These are phyloP conservation scores for Fusarium cicatricum DNA, from an alignment of 2,329 filamentous ascomycete species.

Conservation along the genomic window DNA sequence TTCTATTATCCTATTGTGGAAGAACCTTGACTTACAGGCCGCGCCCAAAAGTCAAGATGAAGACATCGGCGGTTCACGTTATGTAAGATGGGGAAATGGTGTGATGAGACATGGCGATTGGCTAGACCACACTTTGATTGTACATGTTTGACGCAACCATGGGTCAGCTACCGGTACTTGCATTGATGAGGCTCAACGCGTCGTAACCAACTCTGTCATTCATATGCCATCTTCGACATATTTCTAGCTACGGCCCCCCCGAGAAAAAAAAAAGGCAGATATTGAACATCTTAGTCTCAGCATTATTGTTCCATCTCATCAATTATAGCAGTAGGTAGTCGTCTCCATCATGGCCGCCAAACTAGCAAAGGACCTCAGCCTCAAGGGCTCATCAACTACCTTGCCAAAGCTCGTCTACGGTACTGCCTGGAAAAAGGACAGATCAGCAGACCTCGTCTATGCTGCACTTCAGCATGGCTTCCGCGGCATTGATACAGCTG, in stretches of 20 bases:
- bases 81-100: too few species aligned
- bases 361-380: slow-evolving; percentile 46
- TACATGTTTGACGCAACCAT: slow-evolving; percentile 5
- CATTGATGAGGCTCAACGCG: background rate
- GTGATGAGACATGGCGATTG: background rate
- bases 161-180: background rate
- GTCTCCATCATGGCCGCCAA: slow-evolving; percentile 22
- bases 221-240: background rate
- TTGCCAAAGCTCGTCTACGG: slow-evolving; percentile 74
- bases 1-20: too few species aligned
- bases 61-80: too few species aligned
- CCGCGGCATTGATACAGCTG: slow-evolving; percentile 78
- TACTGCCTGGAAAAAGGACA: slow-evolving; percentile 85
- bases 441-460: slow-evolving; percentile 72
- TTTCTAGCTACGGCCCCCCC: background rate
- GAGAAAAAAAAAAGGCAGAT: too few species aligned
- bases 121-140: background rate
- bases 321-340: background rate
- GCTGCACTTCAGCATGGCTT: slow-evolving; percentile 75
- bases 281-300: background rate
- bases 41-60: too few species aligned
- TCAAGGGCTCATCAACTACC: slow-evolving; percentile 44
- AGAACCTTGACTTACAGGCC: too few species aligned
- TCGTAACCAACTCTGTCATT: background rate
- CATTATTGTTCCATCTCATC: background rate